phyloP scores from a whole-genome alignment of 345 rosid genomes.

The Toxicodendron radicans region DNA sequence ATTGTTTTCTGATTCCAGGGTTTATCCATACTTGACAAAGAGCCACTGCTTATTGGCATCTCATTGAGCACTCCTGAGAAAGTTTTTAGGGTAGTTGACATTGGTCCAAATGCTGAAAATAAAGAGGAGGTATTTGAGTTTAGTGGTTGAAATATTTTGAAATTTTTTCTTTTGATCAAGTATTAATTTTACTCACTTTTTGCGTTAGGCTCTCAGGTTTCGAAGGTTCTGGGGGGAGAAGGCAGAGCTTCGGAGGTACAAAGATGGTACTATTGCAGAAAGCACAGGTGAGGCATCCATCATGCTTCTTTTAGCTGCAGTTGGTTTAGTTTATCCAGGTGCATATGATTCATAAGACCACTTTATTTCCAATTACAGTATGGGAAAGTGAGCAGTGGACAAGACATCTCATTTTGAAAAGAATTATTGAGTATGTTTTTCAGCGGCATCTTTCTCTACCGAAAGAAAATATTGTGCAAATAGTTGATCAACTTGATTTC shows the following conservation, averaged over 20 bases:
- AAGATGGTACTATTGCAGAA: constrained; percentile 94
- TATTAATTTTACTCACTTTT: constrained; percentile 8
- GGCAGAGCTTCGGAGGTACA: constrained; percentile 89
- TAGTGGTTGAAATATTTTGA: not conserved
- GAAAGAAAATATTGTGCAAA: constrained; percentile 50
- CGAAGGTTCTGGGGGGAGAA: constrained; percentile 88
- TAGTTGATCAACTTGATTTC: constrained; percentile 92
- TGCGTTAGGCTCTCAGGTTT: constrained; percentile 62
- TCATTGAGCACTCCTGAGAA: constrained; percentile 70
- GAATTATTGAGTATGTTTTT: constrained; percentile 64
- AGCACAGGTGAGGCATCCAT: constrained; percentile 63
- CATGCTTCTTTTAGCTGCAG: constrained; percentile 15
- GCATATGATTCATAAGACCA: constrained; percentile 20
- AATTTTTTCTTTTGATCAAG: not conserved
- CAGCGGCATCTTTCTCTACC: constrained; percentile 64
- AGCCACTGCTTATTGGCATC: constrained; percentile 75
- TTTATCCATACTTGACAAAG: constrained; percentile 54
- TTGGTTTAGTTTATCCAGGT: constrained; percentile 5
- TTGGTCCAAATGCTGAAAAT: constrained; percentile 91
- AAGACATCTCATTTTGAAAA: constrained; percentile 75
- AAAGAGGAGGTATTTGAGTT: constrained; percentile 66
- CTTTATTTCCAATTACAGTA: constrained; percentile 41
- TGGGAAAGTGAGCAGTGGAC: constrained; percentile 78
- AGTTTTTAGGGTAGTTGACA: constrained; percentile 75
- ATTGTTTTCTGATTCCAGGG: constrained; percentile 51